These are phyloP conservation scores for Talaromyces sp. DNA, from an alignment of 2,329 filamentous ascomycete species.

Conservation along the genomic window DNA sequence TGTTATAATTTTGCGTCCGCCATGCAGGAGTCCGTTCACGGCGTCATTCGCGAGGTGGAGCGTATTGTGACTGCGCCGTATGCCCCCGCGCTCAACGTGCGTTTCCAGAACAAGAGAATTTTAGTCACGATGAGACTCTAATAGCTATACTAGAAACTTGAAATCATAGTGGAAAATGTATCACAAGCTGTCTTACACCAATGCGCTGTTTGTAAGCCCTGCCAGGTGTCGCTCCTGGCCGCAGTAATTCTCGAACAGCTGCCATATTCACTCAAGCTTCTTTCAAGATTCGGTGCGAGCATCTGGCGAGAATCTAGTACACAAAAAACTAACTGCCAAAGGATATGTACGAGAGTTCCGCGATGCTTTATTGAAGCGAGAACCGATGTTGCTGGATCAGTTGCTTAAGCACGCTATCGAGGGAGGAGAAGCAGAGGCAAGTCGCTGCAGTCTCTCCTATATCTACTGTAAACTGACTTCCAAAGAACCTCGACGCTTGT, in stretches of 20 bases:
- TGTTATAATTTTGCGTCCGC: not conserved
- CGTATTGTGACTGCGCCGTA: constrained; percentile 46
- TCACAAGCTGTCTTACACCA: constrained; percentile 31
- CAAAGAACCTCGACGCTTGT: constrained; percentile 27
- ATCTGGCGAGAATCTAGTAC: not conserved
- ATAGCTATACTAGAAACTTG: constrained; percentile 23
- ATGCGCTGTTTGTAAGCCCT: constrained; percentile 47
- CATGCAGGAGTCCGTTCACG: constrained; percentile 21
- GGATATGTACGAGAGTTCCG: constrained; percentile 24
- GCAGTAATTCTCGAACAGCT: constrained; percentile 46
- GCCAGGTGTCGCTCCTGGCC: constrained; percentile 43
- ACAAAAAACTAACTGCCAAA: constrained; percentile 14
- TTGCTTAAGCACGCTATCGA: constrained; percentile 27
- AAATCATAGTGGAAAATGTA: constrained; percentile 22
- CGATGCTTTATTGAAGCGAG: constrained; percentile 26
- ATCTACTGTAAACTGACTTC: not conserved
- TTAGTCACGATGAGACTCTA: not conserved
- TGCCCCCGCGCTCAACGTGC: constrained; percentile 46
- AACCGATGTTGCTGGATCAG: constrained; percentile 30
- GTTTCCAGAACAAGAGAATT: constrained; percentile 9
- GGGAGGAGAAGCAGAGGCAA: constrained; percentile 24
- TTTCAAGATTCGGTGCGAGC: constrained; percentile 44
- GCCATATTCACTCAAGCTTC: constrained; percentile 46
- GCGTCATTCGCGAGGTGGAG: constrained; percentile 38
- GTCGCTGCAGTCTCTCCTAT: constrained; percentile 1